These are phyloP conservation scores for Mucor mucedo DNA, from an alignment of 371 early-diverging fungal genomes.

Conservation along the genomic window DNA sequence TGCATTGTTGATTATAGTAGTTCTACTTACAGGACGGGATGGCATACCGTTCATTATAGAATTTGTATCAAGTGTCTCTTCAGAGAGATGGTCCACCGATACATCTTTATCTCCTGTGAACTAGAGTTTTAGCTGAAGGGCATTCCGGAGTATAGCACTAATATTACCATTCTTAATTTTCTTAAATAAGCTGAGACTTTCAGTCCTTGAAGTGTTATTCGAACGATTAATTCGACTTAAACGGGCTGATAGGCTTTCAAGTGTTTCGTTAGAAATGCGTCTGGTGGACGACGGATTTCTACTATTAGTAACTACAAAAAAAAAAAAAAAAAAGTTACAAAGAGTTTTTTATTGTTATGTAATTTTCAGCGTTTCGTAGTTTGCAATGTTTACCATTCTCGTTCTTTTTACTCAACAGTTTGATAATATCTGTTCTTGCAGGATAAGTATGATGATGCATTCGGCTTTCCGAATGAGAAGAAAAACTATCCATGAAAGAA, in stretches of 20 bases:
- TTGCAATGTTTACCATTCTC: too few relatives aligned
- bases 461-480: constrained; percentile 10
- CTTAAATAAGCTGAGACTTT: constrained; percentile 27
- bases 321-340: too few relatives aligned
- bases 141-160: constrained; percentile 2
- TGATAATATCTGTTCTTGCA: too few relatives aligned
- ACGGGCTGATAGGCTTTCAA: too few relatives aligned
- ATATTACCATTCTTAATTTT: constrained; percentile 15
- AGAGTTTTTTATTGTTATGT: not conserved
- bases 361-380: not conserved
- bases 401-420: too few relatives aligned
- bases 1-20: constrained; percentile 15
- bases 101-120: constrained; percentile 24
- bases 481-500: constrained; percentile 16
- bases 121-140: not conserved
- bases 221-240: too few relatives aligned
- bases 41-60: constrained; percentile 18
- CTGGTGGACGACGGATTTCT: too few relatives aligned
- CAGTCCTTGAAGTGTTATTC: constrained; percentile 10
- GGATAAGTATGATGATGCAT: not conserved
- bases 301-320: too few relatives aligned
- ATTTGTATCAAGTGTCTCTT: constrained; percentile 20
- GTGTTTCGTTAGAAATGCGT: too few relatives aligned
- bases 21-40: constrained; percentile 15
- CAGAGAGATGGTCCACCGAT: constrained; percentile 20